These are phyloP conservation scores for Plantago ovata DNA, from an alignment of 257 asterid genomes.

Conservation along the genomic window DNA sequence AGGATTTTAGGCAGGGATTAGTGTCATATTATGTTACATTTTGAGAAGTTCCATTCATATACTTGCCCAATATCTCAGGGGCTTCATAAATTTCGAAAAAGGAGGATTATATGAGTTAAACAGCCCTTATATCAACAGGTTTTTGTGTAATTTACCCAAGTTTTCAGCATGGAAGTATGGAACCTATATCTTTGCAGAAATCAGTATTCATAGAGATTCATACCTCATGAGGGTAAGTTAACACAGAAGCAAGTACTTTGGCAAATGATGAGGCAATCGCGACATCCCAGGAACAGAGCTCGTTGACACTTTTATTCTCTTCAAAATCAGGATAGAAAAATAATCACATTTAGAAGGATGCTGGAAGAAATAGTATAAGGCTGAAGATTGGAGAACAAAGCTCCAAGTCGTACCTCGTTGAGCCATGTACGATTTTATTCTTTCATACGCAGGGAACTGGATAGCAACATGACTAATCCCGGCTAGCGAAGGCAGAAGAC, in stretches of 20 bases:
- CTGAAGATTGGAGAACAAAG: background rate
- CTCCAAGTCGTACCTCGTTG: constrained; percentile 45
- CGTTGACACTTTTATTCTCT: constrained; percentile 54
- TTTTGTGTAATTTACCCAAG: background rate
- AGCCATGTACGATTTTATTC: constrained; percentile 74
- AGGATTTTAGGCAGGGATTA: too few relatives aligned
- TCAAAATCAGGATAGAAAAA: constrained; percentile 10
- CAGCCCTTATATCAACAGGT: background rate
- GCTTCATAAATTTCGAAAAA: background rate
- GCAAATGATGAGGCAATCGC: constrained; percentile 84
- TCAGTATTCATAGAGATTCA: constrained; percentile 7
- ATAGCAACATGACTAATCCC: constrained; percentile 94
- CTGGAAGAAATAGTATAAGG: background rate
- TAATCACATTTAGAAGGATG: background rate
- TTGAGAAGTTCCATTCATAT: background rate
- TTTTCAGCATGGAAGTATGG: background rate
- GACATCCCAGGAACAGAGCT: constrained; percentile 63
- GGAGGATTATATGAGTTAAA: background rate
- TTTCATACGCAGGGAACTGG: constrained; percentile 94
- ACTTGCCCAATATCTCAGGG: background rate
- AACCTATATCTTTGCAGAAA: background rate
- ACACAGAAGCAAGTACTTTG: constrained; percentile 77
- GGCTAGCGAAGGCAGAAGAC: constrained; percentile 92
- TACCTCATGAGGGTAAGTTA: constrained; percentile 98
- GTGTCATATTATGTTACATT: too few relatives aligned